Evolutionary conservation across 1,284 basidiomycete genomes (phyloP).

Genomic region (Golubevia sp.): DNA sequence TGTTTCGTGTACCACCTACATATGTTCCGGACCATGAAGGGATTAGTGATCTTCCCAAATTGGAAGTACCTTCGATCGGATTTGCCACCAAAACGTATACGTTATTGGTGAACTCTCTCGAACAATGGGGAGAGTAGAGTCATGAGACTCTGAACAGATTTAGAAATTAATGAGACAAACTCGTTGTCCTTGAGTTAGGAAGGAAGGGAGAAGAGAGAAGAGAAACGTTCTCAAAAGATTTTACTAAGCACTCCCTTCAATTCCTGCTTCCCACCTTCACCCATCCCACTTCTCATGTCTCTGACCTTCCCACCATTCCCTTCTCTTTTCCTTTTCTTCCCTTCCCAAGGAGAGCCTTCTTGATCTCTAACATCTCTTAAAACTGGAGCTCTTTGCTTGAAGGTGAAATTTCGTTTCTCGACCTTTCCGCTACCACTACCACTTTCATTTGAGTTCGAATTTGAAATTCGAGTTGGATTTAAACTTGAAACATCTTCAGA

Average conservation of each 20-base stretch:
- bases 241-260: constrained; percentile 6
- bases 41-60: too few species aligned
- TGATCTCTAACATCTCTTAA: constrained; percentile 49
- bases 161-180: too few species aligned
- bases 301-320: neutral
- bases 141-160: too few species aligned
- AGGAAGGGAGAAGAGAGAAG: neutral
- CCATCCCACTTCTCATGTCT: neutral
- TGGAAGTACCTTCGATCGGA: too few species aligned
- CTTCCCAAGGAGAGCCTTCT: too few species aligned
- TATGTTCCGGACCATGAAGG: too few species aligned
- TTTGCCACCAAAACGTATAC: too few species aligned
- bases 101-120: too few species aligned
- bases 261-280: neutral
- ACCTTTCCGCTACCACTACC: constrained; percentile 9
- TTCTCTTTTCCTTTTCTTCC: constrained; percentile 1
- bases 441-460: constrained; percentile 1
- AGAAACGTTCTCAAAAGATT: constrained; percentile 2
- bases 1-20: too few species aligned
- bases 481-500: too few species aligned
- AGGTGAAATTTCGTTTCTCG: constrained; percentile 16
- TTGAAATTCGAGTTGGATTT: neutral
- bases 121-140: too few species aligned
- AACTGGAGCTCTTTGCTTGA: constrained; percentile 46
- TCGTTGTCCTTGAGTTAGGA: too few species aligned